Evolutionary conservation across 148 eudicot species (phyloP), one percentile per base, ranked within the genome.

Genomic region (Suaeda aralocaspica): DNA sequence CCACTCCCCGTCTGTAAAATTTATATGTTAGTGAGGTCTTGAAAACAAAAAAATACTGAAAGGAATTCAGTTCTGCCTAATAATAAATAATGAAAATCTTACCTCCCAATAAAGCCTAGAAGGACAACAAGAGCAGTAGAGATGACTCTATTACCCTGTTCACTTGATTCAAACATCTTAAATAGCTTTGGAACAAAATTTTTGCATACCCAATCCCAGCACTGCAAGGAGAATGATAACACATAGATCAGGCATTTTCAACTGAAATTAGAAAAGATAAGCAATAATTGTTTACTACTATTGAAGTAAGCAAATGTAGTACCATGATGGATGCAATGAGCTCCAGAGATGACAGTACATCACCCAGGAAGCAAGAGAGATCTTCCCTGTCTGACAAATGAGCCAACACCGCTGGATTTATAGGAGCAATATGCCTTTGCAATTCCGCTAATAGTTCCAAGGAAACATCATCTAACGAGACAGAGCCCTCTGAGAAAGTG

Each of bases 81-180:
- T 63, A 4, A 41, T 58, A 29, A 24, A 1, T 9, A 13, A 31
- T 60, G 18, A 59, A 80, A 29, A 53, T 30, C 58, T 77, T 72
- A 89, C 97, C 91, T 89, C 57, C 96, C 98, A 39, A 92, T 62
- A 67, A 86, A 78, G 67, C 91, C 88, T 18, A 92, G 80, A 72
- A 86, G 84, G 46, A 77, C 19, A 69, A 84, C 62, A 63, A 83
- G 70, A 66, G 81, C 81, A 73, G 81, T 59, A 57, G 77, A 75
- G 34, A 67, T 59, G 56, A 34, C 52, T 19, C 56, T 42, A 61
- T 78, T 42, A 58, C 77, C 84, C 33, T 12, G 72, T 59, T 66
- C 58, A 70, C 76, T 78, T 41, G 77, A 75, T 67, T 85, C 88
- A 76, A 81, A 58, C 58, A 79, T 69, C 68, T 71, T 78, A 69